Evolutionary conservation across 805 yeast species (phyloP).

Genomic region (Metschnikowia colocasiae): DNA sequence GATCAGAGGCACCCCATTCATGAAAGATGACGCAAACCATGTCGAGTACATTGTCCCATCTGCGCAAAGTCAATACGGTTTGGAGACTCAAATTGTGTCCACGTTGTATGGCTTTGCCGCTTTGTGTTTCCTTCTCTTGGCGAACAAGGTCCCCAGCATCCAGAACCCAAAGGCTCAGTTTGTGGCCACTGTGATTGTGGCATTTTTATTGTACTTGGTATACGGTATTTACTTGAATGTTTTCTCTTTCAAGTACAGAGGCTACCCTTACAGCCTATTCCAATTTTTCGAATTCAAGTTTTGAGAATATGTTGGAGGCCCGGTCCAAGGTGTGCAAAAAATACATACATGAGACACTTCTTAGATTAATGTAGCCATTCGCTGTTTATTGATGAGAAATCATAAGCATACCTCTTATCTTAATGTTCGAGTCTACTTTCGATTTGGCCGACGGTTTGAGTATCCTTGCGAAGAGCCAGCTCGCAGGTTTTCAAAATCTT

Average conservation of each 20-base stretch:
- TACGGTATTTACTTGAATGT: constrained; percentile 63
- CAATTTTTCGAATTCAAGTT: constrained; percentile 7
- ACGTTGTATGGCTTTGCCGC: constrained; percentile 69
- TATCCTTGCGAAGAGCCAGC: constrained; percentile 35
- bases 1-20: constrained; percentile 63
- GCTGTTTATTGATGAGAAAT: background rate
- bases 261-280: constrained; percentile 71
- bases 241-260: constrained; percentile 65
- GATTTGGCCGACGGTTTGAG: constrained; percentile 25
- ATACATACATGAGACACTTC: background rate
- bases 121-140: constrained; percentile 53
- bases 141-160: constrained; percentile 52
- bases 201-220: constrained; percentile 46
- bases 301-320: background rate
- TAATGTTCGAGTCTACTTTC: background rate
- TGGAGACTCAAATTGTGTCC: constrained; percentile 85
- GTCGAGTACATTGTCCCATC: constrained; percentile 13
- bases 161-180: constrained; percentile 45
- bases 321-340: background rate
- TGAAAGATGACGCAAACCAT: constrained; percentile 8
- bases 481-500: constrained; percentile 26
- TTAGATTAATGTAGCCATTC: background rate
- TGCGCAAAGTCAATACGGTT: constrained; percentile 62
- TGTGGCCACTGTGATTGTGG: constrained; percentile 43
- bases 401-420: background rate